Base-by-base conservation (phyloP, 352 stramenopile species). In the Globisporangium sylvaticum region DNA sequence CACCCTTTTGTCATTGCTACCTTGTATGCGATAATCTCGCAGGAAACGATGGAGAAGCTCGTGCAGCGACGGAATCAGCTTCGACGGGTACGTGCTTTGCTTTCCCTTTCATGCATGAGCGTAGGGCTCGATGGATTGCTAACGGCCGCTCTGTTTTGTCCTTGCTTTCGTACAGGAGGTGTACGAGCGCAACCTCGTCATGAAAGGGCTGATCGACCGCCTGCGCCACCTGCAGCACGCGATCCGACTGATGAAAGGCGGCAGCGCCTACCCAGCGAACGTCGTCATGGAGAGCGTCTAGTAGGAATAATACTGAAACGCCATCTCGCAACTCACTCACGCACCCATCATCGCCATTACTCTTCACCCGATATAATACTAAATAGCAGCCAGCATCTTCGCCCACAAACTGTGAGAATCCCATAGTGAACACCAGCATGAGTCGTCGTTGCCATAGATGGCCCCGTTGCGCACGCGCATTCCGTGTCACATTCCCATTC, bases 141-240 rank as follows among this genome's bases (percentile, higher is more conserved):
- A 18, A 42, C 18, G 37, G 6, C n/a, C 7, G 22, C 15, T 15
- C 18, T n/a, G 4, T 31, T 14, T 25, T 25, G 14, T 29, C 3
- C 14, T 42, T 39, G 14, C 32, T 20, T 34, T 39, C 3, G 15
- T 64, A 25, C 56, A 95, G 84, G 87, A 95, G 56, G 87, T 94
- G 14, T 90, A 92, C 59, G 84, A 94, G 67, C 85, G 83, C 55
- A 95, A 94, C 67, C 34, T 94, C 62, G 87, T 94, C 64, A 92
- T 95, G 83, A 93, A 94, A 70, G 81, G 81, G 2, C 75, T 95
- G 32, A 95, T 95, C 70, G 82, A 94, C 63, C 76, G 87, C 34
- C 61, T 95, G 63, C 83, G 87, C 20, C 77, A 88, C 37, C 66
- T 95, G 60, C 84, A 95, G 70, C 79, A 91, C 72, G 81, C 87